These are phyloP conservation scores for Quercus lobata DNA, from an alignment of 331 rosid species.

Conservation along the genomic window DNA sequence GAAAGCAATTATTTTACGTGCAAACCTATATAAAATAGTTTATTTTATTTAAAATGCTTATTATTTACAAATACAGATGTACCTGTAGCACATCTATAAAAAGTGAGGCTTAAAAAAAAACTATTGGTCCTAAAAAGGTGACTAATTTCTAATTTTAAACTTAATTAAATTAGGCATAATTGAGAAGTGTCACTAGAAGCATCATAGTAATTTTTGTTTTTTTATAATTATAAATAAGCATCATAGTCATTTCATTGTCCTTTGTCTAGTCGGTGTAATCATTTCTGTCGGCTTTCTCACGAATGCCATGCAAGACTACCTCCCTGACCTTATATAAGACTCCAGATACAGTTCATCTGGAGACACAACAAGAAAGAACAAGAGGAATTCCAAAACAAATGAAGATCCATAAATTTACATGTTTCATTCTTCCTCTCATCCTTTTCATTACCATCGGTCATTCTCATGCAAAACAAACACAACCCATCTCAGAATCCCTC, in stretches of 20 bases:
- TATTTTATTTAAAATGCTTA: too few relatives aligned
- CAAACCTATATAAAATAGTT: too few relatives aligned
- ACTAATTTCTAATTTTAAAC: too few relatives aligned
- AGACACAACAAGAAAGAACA: not conserved
- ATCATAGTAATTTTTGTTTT: not conserved
- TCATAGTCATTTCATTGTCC: not conserved
- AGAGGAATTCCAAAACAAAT: constrained; percentile 19
- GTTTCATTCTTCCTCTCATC: constrained; percentile 31
- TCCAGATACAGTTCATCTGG: not conserved
- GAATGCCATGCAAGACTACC: not conserved
- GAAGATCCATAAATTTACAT: constrained; percentile 20
- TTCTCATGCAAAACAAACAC: constrained; percentile 50
- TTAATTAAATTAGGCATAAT: too few relatives aligned
- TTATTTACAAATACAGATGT: too few relatives aligned
- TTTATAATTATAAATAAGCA: not conserved
- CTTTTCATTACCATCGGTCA: constrained; percentile 26
- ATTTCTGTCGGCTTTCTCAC: not conserved
- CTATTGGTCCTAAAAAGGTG: too few relatives aligned
- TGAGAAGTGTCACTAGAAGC: not conserved
- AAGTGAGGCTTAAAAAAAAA: too few relatives aligned
- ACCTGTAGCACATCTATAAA: too few relatives aligned
- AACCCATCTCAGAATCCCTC: constrained; percentile 33
- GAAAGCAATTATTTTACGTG: too few relatives aligned
- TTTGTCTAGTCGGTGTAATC: not conserved
- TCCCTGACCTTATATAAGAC: not conserved